Conservation (phyloP, 768 basidiomycete species). For the Termitomyces sp. region DNA sequence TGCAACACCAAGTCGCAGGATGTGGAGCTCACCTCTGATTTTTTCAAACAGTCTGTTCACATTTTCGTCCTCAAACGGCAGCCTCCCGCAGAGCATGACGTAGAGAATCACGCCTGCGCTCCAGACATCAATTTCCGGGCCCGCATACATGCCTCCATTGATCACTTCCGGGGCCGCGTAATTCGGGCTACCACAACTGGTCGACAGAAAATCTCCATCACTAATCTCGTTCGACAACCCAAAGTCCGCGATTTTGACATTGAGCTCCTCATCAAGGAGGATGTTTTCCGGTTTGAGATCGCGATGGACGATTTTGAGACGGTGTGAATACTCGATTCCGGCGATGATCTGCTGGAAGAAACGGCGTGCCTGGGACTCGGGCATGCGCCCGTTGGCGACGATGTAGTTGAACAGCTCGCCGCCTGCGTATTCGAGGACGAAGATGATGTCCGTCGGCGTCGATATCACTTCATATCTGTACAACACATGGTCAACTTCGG, state of each 20-base stretch:
- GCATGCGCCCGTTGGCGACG: conserved; percentile 88
- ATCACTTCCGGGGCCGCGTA: conserved; percentile 99
- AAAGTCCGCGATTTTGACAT: conserved; percentile 99
- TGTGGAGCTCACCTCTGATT: conserved; percentile 64
- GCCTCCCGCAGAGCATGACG: conserved; percentile 91
- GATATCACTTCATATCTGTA: conserved; percentile 83
- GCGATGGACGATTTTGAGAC: conserved; percentile 95
- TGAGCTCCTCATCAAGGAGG: conserved; percentile 75
- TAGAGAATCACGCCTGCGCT: conserved; percentile 98
- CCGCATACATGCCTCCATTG: conserved; percentile 89
- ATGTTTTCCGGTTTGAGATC: conserved; percentile 98
- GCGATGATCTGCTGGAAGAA: conserved; percentile 99
- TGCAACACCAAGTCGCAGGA: not conserved
- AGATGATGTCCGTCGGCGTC: conserved; percentile 93
- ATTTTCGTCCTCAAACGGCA: conserved; percentile 98
- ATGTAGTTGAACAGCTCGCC: conserved; percentile 99
- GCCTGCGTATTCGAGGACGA: conserved; percentile 95
- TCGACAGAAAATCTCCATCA: conserved; percentile 95
- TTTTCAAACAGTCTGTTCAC: conserved; percentile 91
- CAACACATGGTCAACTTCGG: conserved; percentile 9
- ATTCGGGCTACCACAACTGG: conserved; percentile 97
- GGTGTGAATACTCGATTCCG: conserved; percentile 95
- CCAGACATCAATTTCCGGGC: conserved; percentile 99
- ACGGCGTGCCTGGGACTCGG: conserved; percentile 77
- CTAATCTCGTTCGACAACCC: conserved; percentile 94